phyloP scores from a whole-genome alignment of 352 stramenopile genomes.

The Globisporangium uncinulatum region DNA sequence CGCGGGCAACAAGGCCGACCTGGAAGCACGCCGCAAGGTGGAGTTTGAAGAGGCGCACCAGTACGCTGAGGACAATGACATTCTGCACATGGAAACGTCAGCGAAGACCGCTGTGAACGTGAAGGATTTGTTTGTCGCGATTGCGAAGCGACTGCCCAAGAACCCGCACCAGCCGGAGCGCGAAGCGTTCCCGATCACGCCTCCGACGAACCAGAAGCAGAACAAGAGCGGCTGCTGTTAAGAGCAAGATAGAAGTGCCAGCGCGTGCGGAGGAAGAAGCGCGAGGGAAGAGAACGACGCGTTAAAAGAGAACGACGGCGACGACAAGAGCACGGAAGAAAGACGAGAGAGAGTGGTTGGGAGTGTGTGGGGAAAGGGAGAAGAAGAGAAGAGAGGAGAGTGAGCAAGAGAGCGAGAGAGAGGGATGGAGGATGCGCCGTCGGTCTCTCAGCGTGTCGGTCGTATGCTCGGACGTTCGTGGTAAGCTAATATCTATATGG shows the following conservation, averaged over 20 bases:
- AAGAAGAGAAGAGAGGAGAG: not conserved
- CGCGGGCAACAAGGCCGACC: constrained; percentile 98
- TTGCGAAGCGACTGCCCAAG: constrained; percentile 86
- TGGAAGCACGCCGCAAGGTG: constrained; percentile 96
- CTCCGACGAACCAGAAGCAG: constrained; percentile 61
- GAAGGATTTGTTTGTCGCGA: constrained; percentile 98
- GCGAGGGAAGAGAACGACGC: constrained; percentile 17
- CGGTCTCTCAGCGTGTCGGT: not conserved
- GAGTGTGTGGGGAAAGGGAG: no score
- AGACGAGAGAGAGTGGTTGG: not conserved
- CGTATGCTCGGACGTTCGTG: constrained; percentile 22
- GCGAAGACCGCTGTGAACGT: constrained; percentile 99
- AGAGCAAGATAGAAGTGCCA: constrained; percentile 17
- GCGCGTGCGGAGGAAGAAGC: constrained; percentile 5
- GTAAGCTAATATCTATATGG: constrained; percentile 58
- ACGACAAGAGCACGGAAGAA: not conserved
- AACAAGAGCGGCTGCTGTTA: constrained; percentile 80
- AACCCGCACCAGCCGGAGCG: constrained; percentile 75
- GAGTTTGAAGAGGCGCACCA: constrained; percentile 96
- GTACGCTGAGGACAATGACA: constrained; percentile 98
- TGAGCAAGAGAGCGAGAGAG: not conserved
- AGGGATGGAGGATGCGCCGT: not conserved
- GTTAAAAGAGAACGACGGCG: not conserved
- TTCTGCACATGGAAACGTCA: constrained; percentile 99
- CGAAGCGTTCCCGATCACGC: constrained; percentile 82